phyloP scores from a whole-genome alignment of 495 filamentous ascomycete genomes.

The Podospora conica region DNA sequence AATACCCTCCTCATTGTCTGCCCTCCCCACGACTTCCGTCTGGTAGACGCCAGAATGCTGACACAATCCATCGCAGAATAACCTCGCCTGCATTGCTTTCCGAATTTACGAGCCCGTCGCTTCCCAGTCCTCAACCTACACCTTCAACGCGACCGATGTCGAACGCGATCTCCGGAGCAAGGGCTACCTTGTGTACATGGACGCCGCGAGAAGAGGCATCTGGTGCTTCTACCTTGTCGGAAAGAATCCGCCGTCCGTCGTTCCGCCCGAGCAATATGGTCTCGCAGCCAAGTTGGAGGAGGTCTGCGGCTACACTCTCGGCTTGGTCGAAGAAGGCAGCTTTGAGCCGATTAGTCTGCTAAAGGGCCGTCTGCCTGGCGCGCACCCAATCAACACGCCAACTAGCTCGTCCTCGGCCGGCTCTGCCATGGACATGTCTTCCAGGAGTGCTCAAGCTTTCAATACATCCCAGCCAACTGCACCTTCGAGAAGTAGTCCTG shows the following conservation, averaged over 20 bases:
- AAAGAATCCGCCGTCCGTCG: constrained; percentile 25
- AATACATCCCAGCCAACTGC: constrained; percentile 9
- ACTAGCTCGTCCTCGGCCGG: constrained; percentile 44
- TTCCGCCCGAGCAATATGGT: constrained; percentile 20
- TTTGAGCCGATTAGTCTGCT: constrained; percentile 42
- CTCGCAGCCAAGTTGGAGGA: constrained; percentile 34
- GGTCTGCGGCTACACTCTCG: constrained; percentile 35
- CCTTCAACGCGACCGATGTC: constrained; percentile 37
- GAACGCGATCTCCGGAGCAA: constrained; percentile 43
- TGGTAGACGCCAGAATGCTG: constrained; percentile 4
- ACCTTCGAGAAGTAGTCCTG: background rate
- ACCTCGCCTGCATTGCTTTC: constrained; percentile 39
- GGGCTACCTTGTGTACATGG: constrained; percentile 46
- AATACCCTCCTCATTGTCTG: constrained; percentile 47
- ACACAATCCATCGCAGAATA: constrained; percentile 34
- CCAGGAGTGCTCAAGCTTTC: constrained; percentile 31
- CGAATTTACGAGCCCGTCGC: constrained; percentile 43
- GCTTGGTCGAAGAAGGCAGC: constrained; percentile 36
- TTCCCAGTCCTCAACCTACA: constrained; percentile 32
- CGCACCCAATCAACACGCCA: constrained; percentile 39
- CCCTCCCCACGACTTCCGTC: background rate
- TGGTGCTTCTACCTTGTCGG: constrained; percentile 44
- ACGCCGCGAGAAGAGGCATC: constrained; percentile 40
- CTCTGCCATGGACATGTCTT: constrained; percentile 36
- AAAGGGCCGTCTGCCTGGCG: constrained; percentile 32